Evolutionary conservation across 306 rosid genomes (phyloP), one percentile per base, ranked within the genome.

Genomic region (Fagus crenata): DNA sequence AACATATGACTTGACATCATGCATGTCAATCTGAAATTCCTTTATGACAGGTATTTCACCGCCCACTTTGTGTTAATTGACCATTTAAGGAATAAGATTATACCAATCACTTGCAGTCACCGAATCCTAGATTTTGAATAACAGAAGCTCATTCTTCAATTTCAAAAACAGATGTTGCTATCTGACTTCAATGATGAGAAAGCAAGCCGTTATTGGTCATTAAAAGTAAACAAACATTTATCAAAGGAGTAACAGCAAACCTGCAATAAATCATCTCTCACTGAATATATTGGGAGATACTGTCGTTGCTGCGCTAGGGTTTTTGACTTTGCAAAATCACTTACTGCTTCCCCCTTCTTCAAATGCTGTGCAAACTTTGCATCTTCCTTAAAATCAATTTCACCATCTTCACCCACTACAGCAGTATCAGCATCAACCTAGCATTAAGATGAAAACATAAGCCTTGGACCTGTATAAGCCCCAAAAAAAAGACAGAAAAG

Each of bases 391-490:
- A 95, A 95, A 85, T 95, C 93, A 80, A 95, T 89, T 84, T 95
- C 98, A 64, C 98, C 98, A 31, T 95, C 76, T 74, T 95, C 97
- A 33, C 97, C 98, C 49, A 95, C 97, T 67, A 64, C 83, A 67
- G 96, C 93, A 74, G 98, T 95, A 86, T 95, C 98, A 69, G 97
- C 98, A 82, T 95, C 98, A 78, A 95, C 86, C 98, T 95, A 78
- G 64, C 54, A 79, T 78, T 71, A 61, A 43, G 35, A 81, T 11
- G n/a, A 65, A 60, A 75, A 3, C 31, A 39, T 77, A 33, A 73
- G 82, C 32, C 43, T 41, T 49, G 76, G 37, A 36, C 56, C 13
- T 53, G 28, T 67, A n/a, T n/a, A n/a, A n/a, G n/a, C n/a, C 7
- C 5, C 0, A 15, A 2, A 43, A 17, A 17, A 7, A 65, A 17